A percentile compares a stretch with the other conserved stretches of the same genome.
Evolutionary conservation across 1,139 yeast genomes (phyloP).

Genomic region (Debaryomyces nepalensis): DNA sequence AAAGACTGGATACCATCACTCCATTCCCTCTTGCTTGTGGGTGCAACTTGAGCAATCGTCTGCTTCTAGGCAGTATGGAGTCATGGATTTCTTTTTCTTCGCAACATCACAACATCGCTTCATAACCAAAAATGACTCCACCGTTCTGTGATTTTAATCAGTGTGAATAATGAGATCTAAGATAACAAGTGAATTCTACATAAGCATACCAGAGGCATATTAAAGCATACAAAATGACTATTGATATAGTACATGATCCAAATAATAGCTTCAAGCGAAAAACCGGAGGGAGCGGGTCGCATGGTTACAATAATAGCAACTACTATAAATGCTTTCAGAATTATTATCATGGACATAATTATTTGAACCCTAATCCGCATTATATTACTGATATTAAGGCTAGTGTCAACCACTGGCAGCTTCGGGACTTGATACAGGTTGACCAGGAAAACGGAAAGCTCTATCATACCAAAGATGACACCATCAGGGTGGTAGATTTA

Average conservation of each 20-base stretch:
- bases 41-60: too few relatives aligned
- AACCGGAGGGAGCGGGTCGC: conserved; percentile 8
- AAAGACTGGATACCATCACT: too few relatives aligned
- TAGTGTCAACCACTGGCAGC: conserved; percentile 78
- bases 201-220: background rate
- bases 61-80: too few relatives aligned
- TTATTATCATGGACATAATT: conserved; percentile 47
- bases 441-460: conserved; percentile 34
- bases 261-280: conserved; percentile 8
- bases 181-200: background rate
- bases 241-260: conserved; percentile 13
- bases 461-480: conserved; percentile 40
- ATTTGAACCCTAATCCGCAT: conserved; percentile 42
- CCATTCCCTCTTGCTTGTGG: too few relatives aligned
- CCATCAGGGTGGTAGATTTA: conserved; percentile 34
- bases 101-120: conserved; percentile 2
- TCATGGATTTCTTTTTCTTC: conserved; percentile 5
- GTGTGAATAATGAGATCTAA: conserved; percentile 2
- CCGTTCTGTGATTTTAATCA: conserved; percentile 10
- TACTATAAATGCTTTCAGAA: conserved; percentile 49
- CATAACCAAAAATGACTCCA: conserved; percentile 13
- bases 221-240: conserved; percentile 13
- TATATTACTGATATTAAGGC: conserved; percentile 39
- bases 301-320: conserved; percentile 18
- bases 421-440: conserved; percentile 71